A percentile compares a stretch with the other conserved stretches of the same genome.
Evolutionary conservation across 2,329 filamentous ascomycete species (phyloP).

Genomic region (Boeremia lycopersici): DNA sequence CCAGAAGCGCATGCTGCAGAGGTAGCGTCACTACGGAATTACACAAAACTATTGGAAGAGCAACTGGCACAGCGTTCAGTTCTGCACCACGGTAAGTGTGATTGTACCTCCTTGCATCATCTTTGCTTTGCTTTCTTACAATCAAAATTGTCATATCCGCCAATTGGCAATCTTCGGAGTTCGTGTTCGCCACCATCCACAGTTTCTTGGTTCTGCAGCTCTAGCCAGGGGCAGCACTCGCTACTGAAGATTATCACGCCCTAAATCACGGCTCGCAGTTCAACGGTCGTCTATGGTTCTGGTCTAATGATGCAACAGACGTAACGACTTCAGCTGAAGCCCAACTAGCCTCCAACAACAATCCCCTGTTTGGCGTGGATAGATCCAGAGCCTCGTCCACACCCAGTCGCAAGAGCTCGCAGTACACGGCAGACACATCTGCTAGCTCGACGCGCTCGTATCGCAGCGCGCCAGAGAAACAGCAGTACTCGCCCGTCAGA

Average conservation of each 20-base stretch:
- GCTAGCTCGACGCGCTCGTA: constrained; percentile 29
- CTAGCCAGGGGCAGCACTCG: constrained; percentile 8
- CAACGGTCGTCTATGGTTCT: constrained; percentile 8
- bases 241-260: constrained; percentile 12
- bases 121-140: constrained; percentile 2
- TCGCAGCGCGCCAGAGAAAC: constrained; percentile 32
- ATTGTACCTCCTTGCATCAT: constrained; percentile 6
- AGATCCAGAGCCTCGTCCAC: constrained; percentile 29
- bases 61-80: constrained; percentile 33
- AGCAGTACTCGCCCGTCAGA: constrained; percentile 29
- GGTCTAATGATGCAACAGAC: constrained; percentile 18
- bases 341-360: constrained; percentile 36
- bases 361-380: constrained; percentile 34
- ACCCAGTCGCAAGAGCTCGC: constrained; percentile 27
- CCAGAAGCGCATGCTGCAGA: constrained; percentile 48
- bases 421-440: constrained; percentile 26
- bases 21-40: constrained; percentile 46
- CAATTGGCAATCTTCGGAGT: constrained; percentile 8
- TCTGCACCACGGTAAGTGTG: constrained; percentile 39
- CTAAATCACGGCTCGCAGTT: constrained; percentile 13
- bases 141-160: background rate
- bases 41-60: constrained; percentile 48
- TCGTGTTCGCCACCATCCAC: constrained; percentile 11
- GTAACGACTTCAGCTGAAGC: constrained; percentile 21
- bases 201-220: constrained; percentile 3